Evolutionary conservation across 371 early-diverging fungal species (phyloP), one percentile per base, ranked within the genome.

Genomic region (Mortierella sp.): DNA sequence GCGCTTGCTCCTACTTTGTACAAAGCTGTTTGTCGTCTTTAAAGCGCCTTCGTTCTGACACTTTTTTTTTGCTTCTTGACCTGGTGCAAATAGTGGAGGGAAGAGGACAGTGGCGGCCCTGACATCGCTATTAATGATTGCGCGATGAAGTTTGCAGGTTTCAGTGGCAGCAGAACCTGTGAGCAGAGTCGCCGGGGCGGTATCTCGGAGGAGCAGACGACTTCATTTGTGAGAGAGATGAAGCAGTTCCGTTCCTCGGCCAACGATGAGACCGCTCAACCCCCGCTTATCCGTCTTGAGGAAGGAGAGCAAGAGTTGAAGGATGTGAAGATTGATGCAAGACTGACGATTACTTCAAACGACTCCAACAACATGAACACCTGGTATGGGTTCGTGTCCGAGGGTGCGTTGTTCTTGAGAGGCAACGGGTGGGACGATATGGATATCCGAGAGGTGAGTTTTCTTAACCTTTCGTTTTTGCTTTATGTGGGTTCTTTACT

Each of bases 51-150:
- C 6, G 41, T 16, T n/a, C 21, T 27, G 32, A 18, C 7, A 24
- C n/a, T 48, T 38, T 74, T 55, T 49, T 49, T 74, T n/a, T 71
- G 35, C 35, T 35, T 35, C 35, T 35, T 35, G 35, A 35, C 35
- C 35, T 35, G 35, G 35, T 63, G 55, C 38, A 3, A 24, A 18
- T 75, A 87, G 87, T 87, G 87, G 87, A 78, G 54, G 87, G 83
- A 72, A 82, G 87, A 75, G 77, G 80, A 44, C 87, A 80, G 87
- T 86, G 87, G 87, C 78, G 82, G 56, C 74, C 87, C 87, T 87
- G 87, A 87, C 87, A 86, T 86, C 87, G 43, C 80, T 77, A 82
- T 82, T 77, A 80, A 87, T 87, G 80, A 87, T 87, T 80, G 87
- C 80, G 87, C 80, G 80, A 87, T 65, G 49, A 82, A 58, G 80